These are phyloP conservation scores for Antitrichia curtipendula DNA, from an alignment of 225 moss, liverwort and hornwort species.

Conservation along the genomic window DNA sequence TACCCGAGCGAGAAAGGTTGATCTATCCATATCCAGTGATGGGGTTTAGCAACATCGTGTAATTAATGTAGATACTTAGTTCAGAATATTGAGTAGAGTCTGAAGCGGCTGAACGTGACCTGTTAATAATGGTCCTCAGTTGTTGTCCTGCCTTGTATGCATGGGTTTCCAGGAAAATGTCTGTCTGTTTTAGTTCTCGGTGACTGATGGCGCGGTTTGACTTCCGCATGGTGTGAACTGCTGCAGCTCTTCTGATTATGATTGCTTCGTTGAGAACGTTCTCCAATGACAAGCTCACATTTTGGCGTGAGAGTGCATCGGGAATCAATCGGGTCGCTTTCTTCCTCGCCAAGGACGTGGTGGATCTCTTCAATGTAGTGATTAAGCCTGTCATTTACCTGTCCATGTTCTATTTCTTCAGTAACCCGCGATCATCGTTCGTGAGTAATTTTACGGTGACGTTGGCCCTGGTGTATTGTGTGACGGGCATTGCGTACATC, in stretches of 20 bases:
- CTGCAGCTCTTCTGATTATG: conserved; percentile 77
- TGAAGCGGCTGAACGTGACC: not conserved
- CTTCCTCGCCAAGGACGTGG: conserved; percentile 77
- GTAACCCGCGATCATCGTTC: conserved; percentile 75
- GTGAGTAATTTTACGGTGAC: conserved; percentile 51
- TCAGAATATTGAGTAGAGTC: not conserved
- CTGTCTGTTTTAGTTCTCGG: not conserved
- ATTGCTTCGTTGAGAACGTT: conserved; percentile 83
- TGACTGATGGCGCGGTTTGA: not conserved
- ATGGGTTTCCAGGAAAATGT: not conserved
- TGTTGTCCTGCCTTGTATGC: not conserved
- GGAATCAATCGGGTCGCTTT: conserved; percentile 75
- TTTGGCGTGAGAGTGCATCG: conserved; percentile 90
- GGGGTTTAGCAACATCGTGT: not conserved
- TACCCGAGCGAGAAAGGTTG: not conserved
- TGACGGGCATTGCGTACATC: conserved; percentile 74
- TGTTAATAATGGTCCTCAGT: not conserved
- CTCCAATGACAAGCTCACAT: conserved; percentile 64
- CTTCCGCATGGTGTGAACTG: conserved; percentile 2
- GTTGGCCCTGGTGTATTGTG: conserved; percentile 66
- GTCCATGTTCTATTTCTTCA: conserved; percentile 91
- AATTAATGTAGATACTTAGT: not conserved
- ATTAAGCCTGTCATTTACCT: conserved; percentile 77
- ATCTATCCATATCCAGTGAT: not conserved
- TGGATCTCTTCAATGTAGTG: conserved; percentile 72